Base-by-base conservation (phyloP, 1,284 basidiomycete genomes). In the Heterobasidion occidentale region DNA sequence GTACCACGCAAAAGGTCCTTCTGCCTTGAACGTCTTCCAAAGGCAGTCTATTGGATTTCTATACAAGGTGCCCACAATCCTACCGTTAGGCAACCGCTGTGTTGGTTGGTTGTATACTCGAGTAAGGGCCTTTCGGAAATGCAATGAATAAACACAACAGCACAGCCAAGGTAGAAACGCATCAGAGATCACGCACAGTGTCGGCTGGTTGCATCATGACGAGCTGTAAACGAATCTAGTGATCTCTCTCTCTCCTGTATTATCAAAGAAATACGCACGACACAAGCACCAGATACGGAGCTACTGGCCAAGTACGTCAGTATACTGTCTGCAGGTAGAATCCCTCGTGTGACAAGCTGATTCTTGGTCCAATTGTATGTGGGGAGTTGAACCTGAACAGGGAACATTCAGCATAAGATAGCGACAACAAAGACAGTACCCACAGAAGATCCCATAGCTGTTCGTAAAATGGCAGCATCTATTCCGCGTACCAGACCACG, bases 31-130 rank as follows among this genome's bases (percentile, higher is more conserved):
- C 0, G 95, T 99, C 76, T 98, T 96, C 90, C 91, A 97, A 52
- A 99, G 76, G 71, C 95, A 98, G 67, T 98, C 94, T 64, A 98
- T 85, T 1, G 95, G 95, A 68, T 91, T 95, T 69, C 81, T 88
- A 74, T 97, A 98, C 11, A 97, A 74, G 2, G 84, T 75, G 6
- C 94, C 94, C 57, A 85, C 78, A 46, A 84, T 72, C 64, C 78
- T 84, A 38, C 94, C 94, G 58, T 90, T 80, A 2, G 89, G 84
- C 54, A 86, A 78, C 46, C 73, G 76, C 60, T 78, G 75, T 2
- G 91, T 94, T 27, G 91, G 90, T 77, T 96, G 95, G 68, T 98
- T 98, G 73, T 98, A 99, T 83, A 98, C 89, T 58, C 96, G 80
- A 8, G 96, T 98, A 54, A 98, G 74, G 49, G 92, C 90, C 89